Conservation (phyloP, 352 stramenopile species). For the Globisporangium yorkense region DNA sequence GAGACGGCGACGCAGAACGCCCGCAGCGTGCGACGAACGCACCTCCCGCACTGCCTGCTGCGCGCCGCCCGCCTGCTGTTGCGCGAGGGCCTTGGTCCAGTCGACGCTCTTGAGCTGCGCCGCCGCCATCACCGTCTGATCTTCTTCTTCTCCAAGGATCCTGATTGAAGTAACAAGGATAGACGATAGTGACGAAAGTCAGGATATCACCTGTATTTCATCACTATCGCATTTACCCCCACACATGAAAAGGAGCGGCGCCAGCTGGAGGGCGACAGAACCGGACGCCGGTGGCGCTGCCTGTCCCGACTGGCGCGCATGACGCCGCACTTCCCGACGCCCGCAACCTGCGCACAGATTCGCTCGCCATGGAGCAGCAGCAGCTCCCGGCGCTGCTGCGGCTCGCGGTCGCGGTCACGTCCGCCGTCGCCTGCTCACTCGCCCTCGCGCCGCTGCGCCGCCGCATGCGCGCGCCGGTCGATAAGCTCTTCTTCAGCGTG, state of each 20-base stretch:
- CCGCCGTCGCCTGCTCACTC: constrained; percentile 25
- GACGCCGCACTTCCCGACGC: constrained; percentile 7
- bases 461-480: constrained; percentile 41
- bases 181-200: neutral
- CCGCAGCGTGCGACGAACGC: neutral
- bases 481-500: constrained; percentile 62
- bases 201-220: neutral
- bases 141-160: neutral
- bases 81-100: constrained; percentile 17
- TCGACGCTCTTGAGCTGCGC: constrained; percentile 17
- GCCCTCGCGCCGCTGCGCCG: constrained; percentile 45
- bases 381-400: constrained; percentile 17
- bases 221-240: neutral
- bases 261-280: neutral
- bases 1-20: neutral
- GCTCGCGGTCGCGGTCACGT: constrained; percentile 25
- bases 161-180: neutral
- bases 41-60: constrained; percentile 14
- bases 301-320: neutral
- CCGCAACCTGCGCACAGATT: neutral
- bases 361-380: constrained; percentile 12
- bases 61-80: constrained; percentile 9
- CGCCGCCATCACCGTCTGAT: neutral
- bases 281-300: constrained; percentile 1
- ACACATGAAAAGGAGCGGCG: neutral